These are phyloP conservation scores for Talaromyces sp. DNA, from an alignment of 2,329 filamentous ascomycete genomes.

Conservation along the genomic window DNA sequence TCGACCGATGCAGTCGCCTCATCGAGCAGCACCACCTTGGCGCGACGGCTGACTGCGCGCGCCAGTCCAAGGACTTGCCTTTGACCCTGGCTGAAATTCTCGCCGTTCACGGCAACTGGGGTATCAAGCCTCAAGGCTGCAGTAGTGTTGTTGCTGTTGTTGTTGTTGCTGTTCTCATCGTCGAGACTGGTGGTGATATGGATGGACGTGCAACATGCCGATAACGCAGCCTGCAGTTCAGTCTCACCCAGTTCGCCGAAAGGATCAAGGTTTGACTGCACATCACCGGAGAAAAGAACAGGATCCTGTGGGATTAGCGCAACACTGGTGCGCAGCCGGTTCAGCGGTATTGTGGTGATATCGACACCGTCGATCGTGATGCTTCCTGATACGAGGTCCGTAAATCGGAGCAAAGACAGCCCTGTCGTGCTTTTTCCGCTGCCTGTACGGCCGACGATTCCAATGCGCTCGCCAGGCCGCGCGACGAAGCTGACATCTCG, in stretches of 20 bases:
- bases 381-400: slow-evolving; percentile 46
- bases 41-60: slow-evolving; percentile 56
- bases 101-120: slow-evolving; percentile 53
- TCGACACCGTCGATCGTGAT: slow-evolving; percentile 55
- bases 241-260: slow-evolving; percentile 50
- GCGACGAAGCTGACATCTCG: slow-evolving; percentile 20
- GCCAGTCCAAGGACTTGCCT: slow-evolving; percentile 59
- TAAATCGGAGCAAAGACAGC: slow-evolving; percentile 53
- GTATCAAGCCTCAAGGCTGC: slow-evolving; percentile 41
- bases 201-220: slow-evolving; percentile 20
- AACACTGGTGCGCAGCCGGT: slow-evolving; percentile 50
- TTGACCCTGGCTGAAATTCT: slow-evolving; percentile 51
- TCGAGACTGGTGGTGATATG: slow-evolving; percentile 23
- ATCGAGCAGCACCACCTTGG: slow-evolving; percentile 56
- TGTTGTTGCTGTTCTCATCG: slow-evolving; percentile 22
- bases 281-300: slow-evolving; percentile 54
- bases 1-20: slow-evolving; percentile 64
- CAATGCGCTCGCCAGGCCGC: slow-evolving; percentile 22
- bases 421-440: slow-evolving; percentile 42
- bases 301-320: slow-evolving; percentile 59
- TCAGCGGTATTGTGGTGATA: slow-evolving; percentile 50
- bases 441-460: slow-evolving; percentile 24
- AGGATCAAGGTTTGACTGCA: slow-evolving; percentile 58
- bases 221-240: slow-evolving; percentile 29
- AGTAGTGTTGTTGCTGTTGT: slow-evolving; percentile 13